A percentile compares a stretch with the other conserved stretches of the same genome.
Conservation (phyloP, 768 basidiomycete genomes). For the Macrocybe gigantea region DNA sequence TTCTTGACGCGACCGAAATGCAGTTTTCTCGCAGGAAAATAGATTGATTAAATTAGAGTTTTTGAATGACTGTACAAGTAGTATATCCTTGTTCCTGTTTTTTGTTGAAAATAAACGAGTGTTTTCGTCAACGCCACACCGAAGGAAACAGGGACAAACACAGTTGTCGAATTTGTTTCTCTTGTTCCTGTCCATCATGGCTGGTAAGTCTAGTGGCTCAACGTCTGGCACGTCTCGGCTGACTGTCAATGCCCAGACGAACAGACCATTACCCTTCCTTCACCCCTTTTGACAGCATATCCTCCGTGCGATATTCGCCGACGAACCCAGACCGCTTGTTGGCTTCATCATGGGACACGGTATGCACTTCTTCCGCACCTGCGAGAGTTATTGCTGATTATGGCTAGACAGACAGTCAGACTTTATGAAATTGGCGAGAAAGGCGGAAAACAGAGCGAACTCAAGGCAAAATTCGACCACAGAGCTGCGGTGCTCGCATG, state of each 20-base stretch:
- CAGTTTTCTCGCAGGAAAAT: too few relatives aligned
- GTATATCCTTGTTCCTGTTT: too few relatives aligned
- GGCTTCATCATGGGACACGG: slow-evolving; percentile 88
- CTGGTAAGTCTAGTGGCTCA: too few relatives aligned
- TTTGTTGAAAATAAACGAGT: too few relatives aligned
- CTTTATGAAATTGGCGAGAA: slow-evolving; percentile 54
- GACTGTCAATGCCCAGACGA: slow-evolving; percentile 8
- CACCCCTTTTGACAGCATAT: slow-evolving; percentile 86
- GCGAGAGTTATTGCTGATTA: slow-evolving; percentile 3
- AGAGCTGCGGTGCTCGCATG: slow-evolving; percentile 86
- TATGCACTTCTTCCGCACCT: slow-evolving; percentile 16
- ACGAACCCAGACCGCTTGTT: slow-evolving; percentile 72
- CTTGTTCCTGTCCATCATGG: too few relatives aligned
- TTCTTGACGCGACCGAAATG: too few relatives aligned
- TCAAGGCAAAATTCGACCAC: slow-evolving; percentile 81
- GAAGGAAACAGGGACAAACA: too few relatives aligned
- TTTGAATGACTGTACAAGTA: too few relatives aligned
- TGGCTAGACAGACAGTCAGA: slow-evolving; percentile 25
- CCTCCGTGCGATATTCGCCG: slow-evolving; percentile 77
- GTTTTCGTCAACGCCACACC: too few relatives aligned
- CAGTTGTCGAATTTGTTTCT: too few relatives aligned
- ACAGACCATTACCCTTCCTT: slow-evolving; percentile 33
- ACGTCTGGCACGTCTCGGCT: too few relatives aligned
- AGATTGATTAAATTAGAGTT: too few relatives aligned
- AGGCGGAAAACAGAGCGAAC: slow-evolving; percentile 55